phyloP scores from a whole-genome alignment of 345 rosid species.

The Gossypium arboreum region DNA sequence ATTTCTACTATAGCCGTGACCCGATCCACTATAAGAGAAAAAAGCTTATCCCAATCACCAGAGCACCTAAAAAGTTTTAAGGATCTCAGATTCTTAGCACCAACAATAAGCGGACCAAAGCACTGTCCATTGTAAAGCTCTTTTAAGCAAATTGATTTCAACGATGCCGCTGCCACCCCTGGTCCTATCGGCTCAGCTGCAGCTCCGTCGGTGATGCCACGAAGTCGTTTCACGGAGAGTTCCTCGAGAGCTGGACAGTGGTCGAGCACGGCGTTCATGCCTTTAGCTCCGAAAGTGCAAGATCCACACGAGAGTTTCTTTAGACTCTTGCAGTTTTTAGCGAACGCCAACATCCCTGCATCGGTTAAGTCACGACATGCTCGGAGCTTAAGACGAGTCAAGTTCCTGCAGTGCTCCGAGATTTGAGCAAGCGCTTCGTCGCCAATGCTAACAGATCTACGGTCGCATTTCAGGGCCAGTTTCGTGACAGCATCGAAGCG shows the following conservation, averaged over 20 bases:
- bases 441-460: constrained; percentile 62
- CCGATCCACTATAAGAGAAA: constrained; percentile 38
- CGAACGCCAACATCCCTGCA: constrained; percentile 58
- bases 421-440: constrained; percentile 69
- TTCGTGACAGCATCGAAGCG: constrained; percentile 85
- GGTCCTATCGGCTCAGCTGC: constrained; percentile 64
- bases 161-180: constrained; percentile 49
- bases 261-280: constrained; percentile 77
- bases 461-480: constrained; percentile 81
- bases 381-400: constrained; percentile 77
- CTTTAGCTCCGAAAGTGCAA: constrained; percentile 75
- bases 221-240: constrained; percentile 73
- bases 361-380: constrained; percentile 77
- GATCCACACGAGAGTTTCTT: constrained; percentile 85
- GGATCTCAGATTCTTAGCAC: constrained; percentile 56
- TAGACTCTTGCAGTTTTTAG: constrained; percentile 64
- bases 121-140: constrained; percentile 75
- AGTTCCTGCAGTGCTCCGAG: constrained; percentile 61
- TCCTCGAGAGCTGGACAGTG: constrained; percentile 69
- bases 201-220: constrained; percentile 52
- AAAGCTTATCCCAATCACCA: constrained; percentile 75
- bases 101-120: constrained; percentile 61
- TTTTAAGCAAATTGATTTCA: constrained; percentile 64
- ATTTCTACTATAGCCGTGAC: constrained; percentile 52
- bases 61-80: constrained; percentile 79